Evolutionary conservation across 257 asterid genomes (phyloP).

Genomic region (Prunella vulgaris): DNA sequence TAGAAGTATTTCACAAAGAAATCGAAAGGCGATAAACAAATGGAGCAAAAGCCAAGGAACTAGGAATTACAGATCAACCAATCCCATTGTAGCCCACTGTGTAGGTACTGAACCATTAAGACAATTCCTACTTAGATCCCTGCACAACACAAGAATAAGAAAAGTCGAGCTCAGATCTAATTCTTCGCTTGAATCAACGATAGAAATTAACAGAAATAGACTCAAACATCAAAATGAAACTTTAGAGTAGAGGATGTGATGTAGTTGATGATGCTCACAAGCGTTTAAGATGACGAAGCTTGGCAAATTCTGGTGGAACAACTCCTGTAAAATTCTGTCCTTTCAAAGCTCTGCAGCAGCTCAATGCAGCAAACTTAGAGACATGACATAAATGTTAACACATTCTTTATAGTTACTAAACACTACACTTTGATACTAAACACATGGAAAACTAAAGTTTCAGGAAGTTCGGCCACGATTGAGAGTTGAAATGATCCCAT

Average conservation of each 20-base stretch:
- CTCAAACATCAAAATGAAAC: conserved; percentile 2
- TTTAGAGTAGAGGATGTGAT: background rate
- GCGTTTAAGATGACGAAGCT: conserved; percentile 60
- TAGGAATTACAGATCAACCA: conserved; percentile 58
- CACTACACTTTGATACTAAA: background rate
- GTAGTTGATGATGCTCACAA: conserved; percentile 46
- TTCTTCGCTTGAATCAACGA: background rate
- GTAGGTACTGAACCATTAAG: conserved; percentile 68
- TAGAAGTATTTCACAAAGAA: background rate
- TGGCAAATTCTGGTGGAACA: conserved; percentile 66
- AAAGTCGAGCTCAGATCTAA: background rate
- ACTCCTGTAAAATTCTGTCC: conserved; percentile 71
- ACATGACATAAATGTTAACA: background rate
- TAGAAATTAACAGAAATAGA: background rate
- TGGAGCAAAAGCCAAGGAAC: conserved; percentile 5
- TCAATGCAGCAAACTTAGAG: conserved; percentile 19
- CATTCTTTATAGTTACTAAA: background rate
- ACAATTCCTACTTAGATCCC: conserved; percentile 88
- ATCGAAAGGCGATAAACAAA: background rate
- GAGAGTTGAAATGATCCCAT: background rate
- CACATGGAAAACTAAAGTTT: background rate
- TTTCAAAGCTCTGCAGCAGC: conserved; percentile 75
- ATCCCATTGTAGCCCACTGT: conserved; percentile 66
- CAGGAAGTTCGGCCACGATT: background rate
- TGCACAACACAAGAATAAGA: conserved; percentile 27